These are phyloP conservation scores for Fusarium odoratissimum DNA, from an alignment of 2,329 filamentous ascomycete genomes.

Conservation along the genomic window DNA sequence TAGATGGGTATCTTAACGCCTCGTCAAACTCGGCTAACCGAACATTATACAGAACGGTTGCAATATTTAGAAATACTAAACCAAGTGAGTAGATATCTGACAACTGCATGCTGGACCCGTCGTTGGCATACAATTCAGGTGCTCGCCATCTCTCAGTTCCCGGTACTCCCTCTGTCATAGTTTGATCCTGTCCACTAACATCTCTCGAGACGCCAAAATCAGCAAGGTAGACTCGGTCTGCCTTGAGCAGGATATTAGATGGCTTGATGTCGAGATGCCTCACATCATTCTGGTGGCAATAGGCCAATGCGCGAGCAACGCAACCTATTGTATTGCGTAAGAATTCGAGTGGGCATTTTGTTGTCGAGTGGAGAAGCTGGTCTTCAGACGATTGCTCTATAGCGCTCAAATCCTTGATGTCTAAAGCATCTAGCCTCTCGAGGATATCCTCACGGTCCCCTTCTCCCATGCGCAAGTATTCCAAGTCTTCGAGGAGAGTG, in stretches of 20 bases:
- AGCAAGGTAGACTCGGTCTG: slow-evolving; percentile 59
- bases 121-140: slow-evolving; percentile 55
- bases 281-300: slow-evolving; percentile 56
- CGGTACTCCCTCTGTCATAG: slow-evolving; percentile 55
- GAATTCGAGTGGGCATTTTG: slow-evolving; percentile 55
- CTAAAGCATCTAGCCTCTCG: slow-evolving; percentile 53
- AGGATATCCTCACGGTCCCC: slow-evolving; percentile 56
- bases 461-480: slow-evolving; percentile 52
- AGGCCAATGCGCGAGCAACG: slow-evolving; percentile 56
- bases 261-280: slow-evolving; percentile 62
- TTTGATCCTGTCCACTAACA: slow-evolving; percentile 58
- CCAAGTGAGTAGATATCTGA: slow-evolving; percentile 63
- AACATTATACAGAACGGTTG: slow-evolving; percentile 57
- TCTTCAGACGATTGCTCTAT: slow-evolving; percentile 46
- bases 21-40: slow-evolving; percentile 55
- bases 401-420: slow-evolving; percentile 52
- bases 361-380: slow-evolving; percentile 35
- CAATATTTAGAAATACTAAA: slow-evolving; percentile 58
- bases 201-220: slow-evolving; percentile 63
- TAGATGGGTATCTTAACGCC: slow-evolving; percentile 48
- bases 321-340: slow-evolving; percentile 58
- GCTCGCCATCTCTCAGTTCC: slow-evolving; percentile 60
- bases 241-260: slow-evolving; percentile 59
- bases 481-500: slow-evolving; percentile 57
- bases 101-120: slow-evolving; percentile 57